Conservation (phyloP, 2,329 filamentous ascomycete species). For the Xylariomycetidae sp. region DNA sequence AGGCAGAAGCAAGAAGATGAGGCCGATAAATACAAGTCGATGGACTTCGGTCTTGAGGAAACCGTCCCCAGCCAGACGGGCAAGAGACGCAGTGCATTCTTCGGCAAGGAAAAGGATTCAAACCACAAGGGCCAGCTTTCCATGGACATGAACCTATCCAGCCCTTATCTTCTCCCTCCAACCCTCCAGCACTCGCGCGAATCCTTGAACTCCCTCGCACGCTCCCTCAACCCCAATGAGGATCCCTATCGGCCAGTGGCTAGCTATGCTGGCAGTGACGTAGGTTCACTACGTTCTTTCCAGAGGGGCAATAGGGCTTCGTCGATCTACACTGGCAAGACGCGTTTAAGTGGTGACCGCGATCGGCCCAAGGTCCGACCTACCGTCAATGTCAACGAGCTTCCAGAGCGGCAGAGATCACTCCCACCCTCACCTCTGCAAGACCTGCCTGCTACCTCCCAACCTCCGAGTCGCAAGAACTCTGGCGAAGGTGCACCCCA, state of each 20-base stretch:
- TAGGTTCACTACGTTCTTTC: constrained; percentile 51
- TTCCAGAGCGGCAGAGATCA: constrained; percentile 39
- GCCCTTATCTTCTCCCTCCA: constrained; percentile 90
- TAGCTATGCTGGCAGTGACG: constrained; percentile 54
- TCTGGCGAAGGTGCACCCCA: constrained; percentile 6
- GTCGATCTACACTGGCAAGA: constrained; percentile 39
- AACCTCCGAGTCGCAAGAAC: constrained; percentile 11
- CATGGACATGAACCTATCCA: constrained; percentile 71
- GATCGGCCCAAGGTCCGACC: constrained; percentile 10
- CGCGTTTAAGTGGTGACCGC: constrained; percentile 31
- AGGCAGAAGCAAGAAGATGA: constrained; percentile 73
- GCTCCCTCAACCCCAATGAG: constrained; percentile 67
- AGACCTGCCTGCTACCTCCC: constrained; percentile 19
- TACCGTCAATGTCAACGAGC: constrained; percentile 18
- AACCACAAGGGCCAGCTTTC: constrained; percentile 52
- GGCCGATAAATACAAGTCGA: constrained; percentile 80
- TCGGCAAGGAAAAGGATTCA: constrained; percentile 52
- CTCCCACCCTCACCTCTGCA: constrained; percentile 34
- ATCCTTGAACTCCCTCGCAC: constrained; percentile 80
- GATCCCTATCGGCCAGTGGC: constrained; percentile 75
- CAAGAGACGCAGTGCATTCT: constrained; percentile 42
- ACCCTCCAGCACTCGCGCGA: constrained; percentile 74
- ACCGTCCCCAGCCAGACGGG: constrained; percentile 29
- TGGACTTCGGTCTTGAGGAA: constrained; percentile 83
- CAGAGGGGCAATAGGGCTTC: constrained; percentile 32